phyloP scores from a whole-genome alignment of 129 eudicot genomes.

The Deinandra increscens region DNA sequence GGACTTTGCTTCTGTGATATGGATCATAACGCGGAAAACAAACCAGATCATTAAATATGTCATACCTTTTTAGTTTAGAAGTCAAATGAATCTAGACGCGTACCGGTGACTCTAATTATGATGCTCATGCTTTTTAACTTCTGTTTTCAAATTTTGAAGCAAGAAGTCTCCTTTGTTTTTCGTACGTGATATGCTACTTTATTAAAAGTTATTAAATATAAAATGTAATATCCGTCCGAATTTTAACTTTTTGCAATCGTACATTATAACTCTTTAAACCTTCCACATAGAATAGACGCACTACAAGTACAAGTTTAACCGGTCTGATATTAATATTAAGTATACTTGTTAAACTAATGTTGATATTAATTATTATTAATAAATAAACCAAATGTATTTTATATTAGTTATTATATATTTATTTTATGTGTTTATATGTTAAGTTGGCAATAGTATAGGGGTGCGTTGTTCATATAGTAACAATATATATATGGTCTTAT shows the following conservation, averaged over 20 bases:
- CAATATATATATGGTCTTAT: no score
- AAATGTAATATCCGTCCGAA: neutral
- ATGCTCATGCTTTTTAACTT: neutral
- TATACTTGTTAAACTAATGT: no score
- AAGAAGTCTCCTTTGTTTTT: slow-evolving; percentile 6
- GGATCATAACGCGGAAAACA: slow-evolving; percentile 6
- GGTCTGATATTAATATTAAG: no score
- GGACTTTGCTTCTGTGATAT: neutral
- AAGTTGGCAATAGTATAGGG: no score
- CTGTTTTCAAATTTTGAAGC: neutral
- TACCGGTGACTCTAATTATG: neutral
- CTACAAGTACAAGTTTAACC: no score
- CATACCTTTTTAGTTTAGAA: neutral
- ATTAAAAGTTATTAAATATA: neutral
- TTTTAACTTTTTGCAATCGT: neutral
- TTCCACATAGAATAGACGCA: no score
- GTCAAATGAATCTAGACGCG: slow-evolving; percentile 10
- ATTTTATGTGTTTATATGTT: no score
- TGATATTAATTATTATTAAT: no score
- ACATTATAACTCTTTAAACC: neutral
- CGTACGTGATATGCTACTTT: neutral
- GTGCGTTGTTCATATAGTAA: no score
- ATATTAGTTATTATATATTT: no score
- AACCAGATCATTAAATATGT: slow-evolving; percentile 6
- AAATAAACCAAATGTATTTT: no score